Base-by-base conservation (phyloP, 2,329 filamentous ascomycete genomes). In the Berkeleyomyces rouxiae region DNA sequence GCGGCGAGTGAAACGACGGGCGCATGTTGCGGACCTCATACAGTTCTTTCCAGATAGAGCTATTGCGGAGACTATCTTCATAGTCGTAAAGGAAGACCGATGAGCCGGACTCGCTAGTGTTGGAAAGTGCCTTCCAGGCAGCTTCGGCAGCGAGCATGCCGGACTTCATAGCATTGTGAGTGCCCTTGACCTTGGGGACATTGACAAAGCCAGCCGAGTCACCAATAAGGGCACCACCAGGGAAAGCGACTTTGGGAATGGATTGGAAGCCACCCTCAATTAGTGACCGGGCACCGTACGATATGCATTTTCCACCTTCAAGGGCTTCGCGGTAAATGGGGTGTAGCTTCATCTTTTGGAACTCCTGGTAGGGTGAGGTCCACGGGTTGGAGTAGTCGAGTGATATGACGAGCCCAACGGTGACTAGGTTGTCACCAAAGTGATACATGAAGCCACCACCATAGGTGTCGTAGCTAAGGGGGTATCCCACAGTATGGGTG, bases 361-460 rank as follows among this genome's bases (percentile, higher is more conserved):
- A 99, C 72, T 99, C 93, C 64, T 85, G 83, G 72, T 97, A 99
- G 0, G 93, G 93, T 3, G 91, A 93, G 62, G 97, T 75, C 90
- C 92, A 99, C 0, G 93, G 93, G 74, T 99, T 99, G 49, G 88
- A 80, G 73, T 99, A 99, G 77, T 99, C 93, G 61, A 99, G 80
- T 33, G 91, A 91, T 44, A 95, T 88, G 9, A 99, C 93, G 16
- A 97, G 79, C 33, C 93, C 93, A 63, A 99, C 79, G 67, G 85
- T 90, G 65, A 99, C 92, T 69, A 97, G 82, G 74, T 97, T 99
- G 69, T 99, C 92, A 44, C 91, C 93, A 73, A 97, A 99, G 74
- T 99, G 93, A 71, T 99, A 99, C 88, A 99, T 91, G 85, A 90
- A 99, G n/a, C 88, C 90, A 67, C 93, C 93, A 67, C 93, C 93